Evolutionary conservation across 2,329 filamentous ascomycete genomes (phyloP).

Genomic region (Sporothrix luriei): DNA sequence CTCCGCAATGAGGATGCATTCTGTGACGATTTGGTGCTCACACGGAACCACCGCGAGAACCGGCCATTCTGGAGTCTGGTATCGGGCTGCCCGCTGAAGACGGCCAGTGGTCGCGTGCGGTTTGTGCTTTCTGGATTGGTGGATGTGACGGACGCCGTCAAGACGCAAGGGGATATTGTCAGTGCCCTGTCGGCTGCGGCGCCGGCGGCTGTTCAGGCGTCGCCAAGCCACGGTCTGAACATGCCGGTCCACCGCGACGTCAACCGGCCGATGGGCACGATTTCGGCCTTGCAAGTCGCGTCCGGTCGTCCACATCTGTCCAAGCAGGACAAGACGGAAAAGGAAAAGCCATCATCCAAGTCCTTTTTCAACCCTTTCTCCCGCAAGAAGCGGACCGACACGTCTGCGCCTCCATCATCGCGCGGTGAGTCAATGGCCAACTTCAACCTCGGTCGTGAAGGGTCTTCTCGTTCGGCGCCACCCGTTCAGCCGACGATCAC

Average conservation of each 20-base stretch:
- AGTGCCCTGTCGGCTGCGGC: constrained; percentile 50
- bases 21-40: constrained; percentile 49
- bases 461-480: not conserved
- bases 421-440: not conserved
- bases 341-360: not conserved
- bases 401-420: not conserved
- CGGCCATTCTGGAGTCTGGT: constrained; percentile 60
- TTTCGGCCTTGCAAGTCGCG: not conserved
- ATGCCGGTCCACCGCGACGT: not conserved
- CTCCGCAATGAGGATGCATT: constrained; percentile 47
- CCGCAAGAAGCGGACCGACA: constrained; percentile 26
- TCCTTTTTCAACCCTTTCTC: constrained; percentile 35
- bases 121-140: constrained; percentile 62
- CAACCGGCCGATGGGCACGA: not conserved
- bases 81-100: constrained; percentile 56
- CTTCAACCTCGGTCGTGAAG: not conserved
- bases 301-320: not conserved
- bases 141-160: constrained; percentile 58
- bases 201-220: constrained; percentile 38
- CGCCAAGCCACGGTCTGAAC: not conserved
- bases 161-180: constrained; percentile 55
- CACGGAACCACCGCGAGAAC: constrained; percentile 51
- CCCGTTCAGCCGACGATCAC: not conserved
- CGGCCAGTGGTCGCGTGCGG: constrained; percentile 50
- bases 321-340: not conserved